A percentile compares a stretch with the other conserved stretches of the same genome.
Evolutionary conservation across 345 rosid species (phyloP).

Genomic region (Nephelium lappaceum): DNA sequence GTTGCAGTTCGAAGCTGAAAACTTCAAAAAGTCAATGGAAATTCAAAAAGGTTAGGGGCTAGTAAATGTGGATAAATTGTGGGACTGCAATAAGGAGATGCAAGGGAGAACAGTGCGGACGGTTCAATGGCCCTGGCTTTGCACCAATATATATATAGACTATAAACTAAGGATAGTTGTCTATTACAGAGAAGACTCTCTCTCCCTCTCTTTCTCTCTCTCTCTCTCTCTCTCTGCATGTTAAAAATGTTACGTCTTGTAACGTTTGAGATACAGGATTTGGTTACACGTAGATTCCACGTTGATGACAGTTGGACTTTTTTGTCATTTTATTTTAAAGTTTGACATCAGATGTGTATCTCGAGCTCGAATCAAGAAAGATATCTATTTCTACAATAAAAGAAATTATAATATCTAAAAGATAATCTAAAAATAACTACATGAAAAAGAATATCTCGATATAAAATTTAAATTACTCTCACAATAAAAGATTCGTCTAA

Average conservation of each 20-base stretch:
- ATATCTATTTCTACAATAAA: too few species aligned
- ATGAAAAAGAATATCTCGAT: too few species aligned
- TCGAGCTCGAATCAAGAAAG: too few species aligned
- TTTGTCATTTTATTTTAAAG: too few species aligned
- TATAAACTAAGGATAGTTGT: neutral
- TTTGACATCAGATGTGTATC: too few species aligned
- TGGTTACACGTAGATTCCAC: constrained; percentile 22
- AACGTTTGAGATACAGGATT: neutral
- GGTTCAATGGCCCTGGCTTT: neutral
- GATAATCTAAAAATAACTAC: too few species aligned
- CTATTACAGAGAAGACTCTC: neutral
- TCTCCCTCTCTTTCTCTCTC: neutral
- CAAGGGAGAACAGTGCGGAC: neutral
- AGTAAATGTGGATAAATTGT: neutral
- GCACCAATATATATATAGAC: neutral
- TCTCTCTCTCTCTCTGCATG: neutral
- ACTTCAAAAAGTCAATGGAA: neutral
- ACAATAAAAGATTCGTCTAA: too few species aligned
- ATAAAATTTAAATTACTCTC: too few species aligned
- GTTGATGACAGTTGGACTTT: neutral
- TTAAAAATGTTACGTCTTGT: neutral
- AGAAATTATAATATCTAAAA: too few species aligned
- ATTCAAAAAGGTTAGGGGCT: neutral
- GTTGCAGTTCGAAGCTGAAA: neutral
- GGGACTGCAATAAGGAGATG: neutral